Base-by-base conservation (phyloP, 2,329 filamentous ascomycete genomes). In the Furcasterigmium sp. region DNA sequence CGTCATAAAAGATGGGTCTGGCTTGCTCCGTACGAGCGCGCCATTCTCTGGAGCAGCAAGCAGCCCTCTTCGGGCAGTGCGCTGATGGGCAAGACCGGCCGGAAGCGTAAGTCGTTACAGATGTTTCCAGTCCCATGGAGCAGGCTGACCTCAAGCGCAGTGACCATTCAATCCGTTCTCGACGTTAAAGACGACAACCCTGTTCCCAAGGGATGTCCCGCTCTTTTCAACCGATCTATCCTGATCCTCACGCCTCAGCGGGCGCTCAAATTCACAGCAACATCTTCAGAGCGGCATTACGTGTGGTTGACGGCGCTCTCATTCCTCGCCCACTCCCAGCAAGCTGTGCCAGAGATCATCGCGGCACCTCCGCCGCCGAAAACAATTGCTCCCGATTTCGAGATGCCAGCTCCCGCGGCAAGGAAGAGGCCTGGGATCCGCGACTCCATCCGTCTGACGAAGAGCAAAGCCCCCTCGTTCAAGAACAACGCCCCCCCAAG, bases 1-100 rank as follows among this genome's bases (percentile, higher is more conserved):
- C 85, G 93, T 23, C 93, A 98, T 62, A 96, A 91, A 69, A 79
- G 93, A 62, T 98, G 93, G 93, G 93, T 98, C 2, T 98, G 93
- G 93, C 78, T 98, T 50, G 93, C 91, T 15, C 93, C 93, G 3
- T 97, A 98, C 58, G 93, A 98, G 65, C 78, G 91, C 49, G 85
- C 91, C 11, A 91, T 98, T 47, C 87, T 98, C 63, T 98, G 93
- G 93, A 96, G 91, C 64, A 95, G 86, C 73, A 96, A 95, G 72
- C 93, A 98, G 65, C 93, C 93, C 14, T 88, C 84, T 9, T 89
- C 84, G 53, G 90, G 91, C 25, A 85, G 81, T 55, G 91, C 91
- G 25, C 67, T 98, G 63, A 76, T 97, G 73, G 93, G 93, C 52
- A 98, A 97, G 72, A 86, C 85, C 59, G 93, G 93, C 43, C 84